Base-by-base conservation (phyloP, 169 alveolate species). In the Plasmodium chabaudi region DNA sequence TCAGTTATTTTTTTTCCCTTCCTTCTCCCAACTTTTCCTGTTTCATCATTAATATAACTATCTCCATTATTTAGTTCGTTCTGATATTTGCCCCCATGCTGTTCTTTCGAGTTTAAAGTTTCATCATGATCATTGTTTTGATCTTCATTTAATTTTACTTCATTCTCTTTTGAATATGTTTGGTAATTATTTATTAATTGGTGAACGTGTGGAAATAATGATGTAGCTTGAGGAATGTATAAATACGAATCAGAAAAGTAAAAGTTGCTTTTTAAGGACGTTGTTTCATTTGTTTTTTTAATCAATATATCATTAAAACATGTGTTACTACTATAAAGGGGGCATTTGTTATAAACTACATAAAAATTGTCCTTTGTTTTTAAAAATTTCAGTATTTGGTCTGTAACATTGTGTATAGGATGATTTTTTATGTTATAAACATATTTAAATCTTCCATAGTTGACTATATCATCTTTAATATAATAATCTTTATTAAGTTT, bases 171-270 rank as follows among this genome's bases (percentile, higher is more conserved):
- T 47, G 46, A 42, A 3, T 34, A 34, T 4, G 1, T 34, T 7
- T 69, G 77, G 19, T 47, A 51, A 23, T 55, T 56, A 39, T 60
- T 69, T 46, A 69, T 49, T 56, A 77, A 44, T 42, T 59, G 44
- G 47, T 59, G 68, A 1, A 82, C 23, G n/a, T 65, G 44, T 56
- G 90, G 90, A 53, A 82, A 82, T 47, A 82, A 61, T 1, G 90
- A 82, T 7, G 90, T 82, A 23, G 90, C 90, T 60, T 82, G 90
- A 60, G 90, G 90, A 46, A 82, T 51, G 59, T 51, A 82, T 61
- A 82, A 53, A 44, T 51, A 71, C 9, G 57, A 34, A 21, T 67
- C 39, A 13, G 90, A 82, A 49, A 82, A 82, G 74, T 67, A 82
- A 49, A 82, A 82, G 19, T 82, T 82, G 44, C 65, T 82, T 71